Evolutionary conservation across 2,329 filamentous ascomycete species (phyloP).

Genomic region (Cercospora sp.): DNA sequence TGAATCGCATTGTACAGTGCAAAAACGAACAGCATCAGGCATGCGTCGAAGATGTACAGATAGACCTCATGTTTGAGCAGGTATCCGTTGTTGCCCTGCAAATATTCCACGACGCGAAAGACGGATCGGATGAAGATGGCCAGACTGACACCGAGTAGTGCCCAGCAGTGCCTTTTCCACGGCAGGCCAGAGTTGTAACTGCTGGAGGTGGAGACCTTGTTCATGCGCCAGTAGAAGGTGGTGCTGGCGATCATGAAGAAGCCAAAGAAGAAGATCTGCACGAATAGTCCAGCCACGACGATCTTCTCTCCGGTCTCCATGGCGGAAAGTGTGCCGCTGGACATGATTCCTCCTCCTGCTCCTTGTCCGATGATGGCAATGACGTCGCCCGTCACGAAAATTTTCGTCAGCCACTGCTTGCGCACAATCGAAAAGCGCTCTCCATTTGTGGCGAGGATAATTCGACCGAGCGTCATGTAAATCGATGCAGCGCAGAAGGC

Average conservation of each 20-base stretch:
- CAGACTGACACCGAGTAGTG: slow-evolving; percentile 46
- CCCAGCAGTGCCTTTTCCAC: slow-evolving; percentile 43
- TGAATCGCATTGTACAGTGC: slow-evolving; percentile 8
- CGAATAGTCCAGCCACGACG: slow-evolving; percentile 51
- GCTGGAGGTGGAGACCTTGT: slow-evolving; percentile 14
- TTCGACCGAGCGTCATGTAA: slow-evolving; percentile 52
- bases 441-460: slow-evolving; percentile 45
- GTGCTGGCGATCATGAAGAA: slow-evolving; percentile 46
- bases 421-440: slow-evolving; percentile 48
- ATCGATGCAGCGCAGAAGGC: slow-evolving; percentile 53
- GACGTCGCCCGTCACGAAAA: slow-evolving; percentile 52
- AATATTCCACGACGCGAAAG: slow-evolving; percentile 53
- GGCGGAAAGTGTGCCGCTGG: slow-evolving; percentile 18
- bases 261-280: slow-evolving; percentile 54
- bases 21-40: slow-evolving; percentile 13
- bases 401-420: slow-evolving; percentile 48
- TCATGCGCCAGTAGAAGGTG: slow-evolving; percentile 36
- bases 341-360: slow-evolving; percentile 9
- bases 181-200: not conserved
- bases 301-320: slow-evolving; percentile 44
- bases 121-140: slow-evolving; percentile 53
- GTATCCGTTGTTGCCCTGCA: slow-evolving; percentile 47
- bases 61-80: slow-evolving; percentile 42
- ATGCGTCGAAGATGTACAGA: slow-evolving; percentile 25
- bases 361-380: slow-evolving; percentile 51